Evolutionary conservation across 106 monocot species (phyloP), one percentile per base, ranked within the genome.

Genomic region (Apostasia ramifera): DNA sequence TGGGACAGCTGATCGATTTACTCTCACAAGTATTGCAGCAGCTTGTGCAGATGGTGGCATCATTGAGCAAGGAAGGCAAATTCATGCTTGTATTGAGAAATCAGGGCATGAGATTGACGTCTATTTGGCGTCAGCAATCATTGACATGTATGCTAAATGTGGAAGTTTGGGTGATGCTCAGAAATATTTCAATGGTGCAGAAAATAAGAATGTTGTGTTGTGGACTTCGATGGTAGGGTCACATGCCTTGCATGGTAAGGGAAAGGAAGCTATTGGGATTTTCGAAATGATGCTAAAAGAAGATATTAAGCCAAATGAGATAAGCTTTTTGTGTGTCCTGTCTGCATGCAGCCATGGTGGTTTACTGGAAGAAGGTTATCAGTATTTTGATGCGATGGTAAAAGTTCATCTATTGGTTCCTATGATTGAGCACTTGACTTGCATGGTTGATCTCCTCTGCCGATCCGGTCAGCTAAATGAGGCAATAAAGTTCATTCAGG

Each of bases 91-190:
- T 46, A 57, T 81, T 38, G 78, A 80, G 79, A 94, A 94, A 71
- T 51, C 76, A 46, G 89, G 86, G 2, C 76, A 84, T 69, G 80
- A 46, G 2, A 77, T 73, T 69, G 94, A 94, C 57, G 66, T 60
- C 11, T 72, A 71, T 54, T 14, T 87, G 51, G 67, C 73, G 53
- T 86, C 89, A 45, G 80, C 89, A 2, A 66, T 94, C 14, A 83
- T 69, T 12, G 78, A 94, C 56, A 90, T 90, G 94, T 94, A 94
- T 80, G 79, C 86, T 15, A 90, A 89, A 58, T 94, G 94, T 70
- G 94, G 94, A 55, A 86, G 82, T 53, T 57, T 94, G 59, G 78
- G 81, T 54, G 86, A 90, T 82, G 89, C 89, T 26, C 39, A 55
- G 44, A 68, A 66, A 37, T 69, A 66, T 43, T 94, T 94, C 73